A percentile compares a stretch with the other conserved stretches of the same genome.
Conservation (phyloP, 202 grass and related monocot species). For the Panicum hallii region DNA sequence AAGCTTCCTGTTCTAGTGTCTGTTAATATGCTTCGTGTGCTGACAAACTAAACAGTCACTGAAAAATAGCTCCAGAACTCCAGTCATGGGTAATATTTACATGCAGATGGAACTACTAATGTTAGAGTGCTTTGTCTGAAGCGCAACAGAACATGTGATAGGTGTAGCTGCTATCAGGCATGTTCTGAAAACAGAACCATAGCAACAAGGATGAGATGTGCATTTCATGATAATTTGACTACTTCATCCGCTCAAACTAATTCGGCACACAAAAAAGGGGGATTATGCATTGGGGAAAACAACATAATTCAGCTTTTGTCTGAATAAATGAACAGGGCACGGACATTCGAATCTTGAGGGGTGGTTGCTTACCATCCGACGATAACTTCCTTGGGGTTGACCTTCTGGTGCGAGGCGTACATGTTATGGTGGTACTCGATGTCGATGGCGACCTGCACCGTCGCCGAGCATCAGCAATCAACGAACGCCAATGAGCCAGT, state of each 20-base stretch:
- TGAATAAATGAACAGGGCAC: not conserved
- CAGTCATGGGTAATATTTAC: not conserved
- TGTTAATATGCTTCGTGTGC: not conserved
- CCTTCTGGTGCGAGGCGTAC: slow-evolving; percentile 93
- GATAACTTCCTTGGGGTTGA: slow-evolving; percentile 91
- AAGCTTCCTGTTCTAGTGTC: not conserved
- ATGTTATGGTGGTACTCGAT: slow-evolving; percentile 99
- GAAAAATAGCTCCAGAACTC: not conserved
- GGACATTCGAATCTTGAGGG: not conserved
- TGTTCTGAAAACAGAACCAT: not conserved
- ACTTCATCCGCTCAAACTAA: not conserved
- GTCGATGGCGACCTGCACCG: slow-evolving; percentile 82
- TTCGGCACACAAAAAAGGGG: too few species aligned
- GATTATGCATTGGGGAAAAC: not conserved
- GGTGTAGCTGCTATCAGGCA: not conserved
- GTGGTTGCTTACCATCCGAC: slow-evolving; percentile 79
- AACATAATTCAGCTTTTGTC: not conserved
- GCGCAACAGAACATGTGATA: not conserved
- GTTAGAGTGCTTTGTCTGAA: not conserved
- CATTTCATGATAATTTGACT: not conserved
- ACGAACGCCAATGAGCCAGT: too few species aligned
- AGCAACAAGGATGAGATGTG: not conserved
- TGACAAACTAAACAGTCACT: not conserved
- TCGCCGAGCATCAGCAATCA: not conserved
- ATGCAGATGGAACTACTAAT: not conserved